Base-by-base conservation (phyloP, 148 eudicot species). In the Diospyros kaki region DNA sequence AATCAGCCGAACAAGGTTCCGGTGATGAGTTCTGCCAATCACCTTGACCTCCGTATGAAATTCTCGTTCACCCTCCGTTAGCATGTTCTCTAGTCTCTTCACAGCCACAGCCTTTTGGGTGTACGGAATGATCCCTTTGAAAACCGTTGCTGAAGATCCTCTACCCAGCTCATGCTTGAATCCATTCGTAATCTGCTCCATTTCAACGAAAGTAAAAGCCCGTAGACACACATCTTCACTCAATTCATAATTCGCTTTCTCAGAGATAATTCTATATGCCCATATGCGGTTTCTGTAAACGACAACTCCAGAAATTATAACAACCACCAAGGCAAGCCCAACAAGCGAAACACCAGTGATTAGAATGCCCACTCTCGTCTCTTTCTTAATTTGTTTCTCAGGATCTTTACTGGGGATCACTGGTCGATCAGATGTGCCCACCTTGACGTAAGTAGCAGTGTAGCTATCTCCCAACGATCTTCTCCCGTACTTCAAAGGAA, bases 401-500 rank as follows among this genome's bases (percentile, higher is more conserved):
- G n/a, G 18, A 11, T 53, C 6, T 39, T 38, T 28, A 17, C 48
- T 4, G 8, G 1, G 4, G 64, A 6, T 38, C 59, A 0, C 1
- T 5, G 11, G 28, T 28, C 1, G 39, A n/a, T 39, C 59, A 14
- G 8, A 17, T 28, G 0, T 28, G 28, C 53, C 62, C 2, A 74
- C 68, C 64, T 76, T 76, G 79, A 76, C 28, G 43, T 62, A 54
- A 70, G 79, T 51, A 42, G 54, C 3, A 2, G 9, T n/a, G 17
- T 39, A 13, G 14, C 4, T n/a, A 6, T 1, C 3, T 1, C 2
- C 28, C 28, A 28, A 5, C 17, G 2, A 41, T 17, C 61, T 62
- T 17, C 64, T 62, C 48, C 80, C 79, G n/a, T 77, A 77, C 44
- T 54, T 69, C 48, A 77, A 2, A 53, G 79, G 79, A 61, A 77